Conservation (phyloP, 768 basidiomycete genomes). For the Crepidotus variabilis region DNA sequence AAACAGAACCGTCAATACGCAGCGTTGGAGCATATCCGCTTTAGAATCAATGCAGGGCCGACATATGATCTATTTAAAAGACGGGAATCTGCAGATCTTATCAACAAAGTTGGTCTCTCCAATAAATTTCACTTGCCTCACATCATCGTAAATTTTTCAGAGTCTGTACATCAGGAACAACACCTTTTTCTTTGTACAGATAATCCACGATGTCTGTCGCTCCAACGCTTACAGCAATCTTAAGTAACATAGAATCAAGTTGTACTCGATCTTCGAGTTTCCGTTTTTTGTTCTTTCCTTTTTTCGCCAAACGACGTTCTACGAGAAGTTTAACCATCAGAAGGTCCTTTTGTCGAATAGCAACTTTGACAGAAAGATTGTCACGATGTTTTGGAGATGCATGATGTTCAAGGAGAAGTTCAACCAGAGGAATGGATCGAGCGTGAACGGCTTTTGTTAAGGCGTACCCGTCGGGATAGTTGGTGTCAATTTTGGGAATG, state of each 20-base stretch:
- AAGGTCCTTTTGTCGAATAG: constrained; percentile 69
- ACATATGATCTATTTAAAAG: too few relatives aligned
- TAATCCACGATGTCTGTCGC: constrained; percentile 73
- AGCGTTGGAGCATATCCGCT: too few relatives aligned
- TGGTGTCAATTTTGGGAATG: constrained; percentile 41
- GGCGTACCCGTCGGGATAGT: constrained; percentile 79
- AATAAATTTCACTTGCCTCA: neutral
- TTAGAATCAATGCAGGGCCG: too few relatives aligned
- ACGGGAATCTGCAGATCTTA: too few relatives aligned
- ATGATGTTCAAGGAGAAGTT: constrained; percentile 65
- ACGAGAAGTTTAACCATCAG: constrained; percentile 72
- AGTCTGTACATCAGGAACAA: constrained; percentile 71
- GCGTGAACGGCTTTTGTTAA: constrained; percentile 76
- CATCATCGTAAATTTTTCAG: constrained; percentile 14
- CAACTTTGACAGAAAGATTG: constrained; percentile 67
- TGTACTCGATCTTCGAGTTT: constrained; percentile 57
- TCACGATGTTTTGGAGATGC: constrained; percentile 66
- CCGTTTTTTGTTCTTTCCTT: constrained; percentile 40
- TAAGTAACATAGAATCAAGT: constrained; percentile 57
- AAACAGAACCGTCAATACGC: too few relatives aligned
- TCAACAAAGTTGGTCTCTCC: neutral
- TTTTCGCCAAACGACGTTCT: constrained; percentile 18
- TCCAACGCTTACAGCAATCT: constrained; percentile 55
- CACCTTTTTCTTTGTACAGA: constrained; percentile 64
- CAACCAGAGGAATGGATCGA: constrained; percentile 58